Evolutionary conservation across 2,329 filamentous ascomycete genomes (phyloP).

Genomic region (Colletotrichum euphorbiae): DNA sequence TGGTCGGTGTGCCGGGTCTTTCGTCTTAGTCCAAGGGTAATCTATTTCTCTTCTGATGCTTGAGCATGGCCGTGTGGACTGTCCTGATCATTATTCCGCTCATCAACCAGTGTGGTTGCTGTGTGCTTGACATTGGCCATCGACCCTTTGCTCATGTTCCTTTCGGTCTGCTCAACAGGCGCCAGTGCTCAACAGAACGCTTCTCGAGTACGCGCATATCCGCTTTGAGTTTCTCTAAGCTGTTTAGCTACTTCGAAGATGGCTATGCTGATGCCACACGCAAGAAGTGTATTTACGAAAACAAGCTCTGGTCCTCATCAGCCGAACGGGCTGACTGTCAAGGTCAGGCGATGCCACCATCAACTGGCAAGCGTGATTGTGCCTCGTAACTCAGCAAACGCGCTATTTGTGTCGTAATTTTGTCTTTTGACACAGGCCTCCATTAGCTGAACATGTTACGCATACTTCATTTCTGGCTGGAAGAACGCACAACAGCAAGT

Average conservation of each 20-base stretch:
- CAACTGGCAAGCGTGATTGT: conserved; percentile 12
- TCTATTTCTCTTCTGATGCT: too few relatives aligned
- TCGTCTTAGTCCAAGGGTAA: too few relatives aligned
- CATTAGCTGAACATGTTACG: background rate
- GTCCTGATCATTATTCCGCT: too few relatives aligned
- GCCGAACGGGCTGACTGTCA: background rate
- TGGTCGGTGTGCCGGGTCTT: too few relatives aligned
- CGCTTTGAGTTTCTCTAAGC: background rate
- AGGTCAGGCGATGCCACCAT: background rate
- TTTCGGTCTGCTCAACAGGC: too few relatives aligned
- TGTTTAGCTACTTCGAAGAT: background rate
- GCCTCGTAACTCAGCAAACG: background rate
- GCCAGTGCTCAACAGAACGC: too few relatives aligned
- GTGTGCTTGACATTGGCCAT: too few relatives aligned
- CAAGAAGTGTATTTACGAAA: too few relatives aligned
- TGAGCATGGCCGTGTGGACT: too few relatives aligned
- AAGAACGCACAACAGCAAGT: too few relatives aligned
- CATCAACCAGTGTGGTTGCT: too few relatives aligned
- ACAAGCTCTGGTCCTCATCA: background rate
- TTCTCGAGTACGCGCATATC: background rate
- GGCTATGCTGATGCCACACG: background rate
- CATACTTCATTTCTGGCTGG: background rate
- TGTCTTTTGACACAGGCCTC: background rate
- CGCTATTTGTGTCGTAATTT: background rate
- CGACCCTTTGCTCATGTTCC: too few relatives aligned